A percentile compares a stretch with the other conserved stretches of the same genome.
phyloP scores from a whole-genome alignment of 2,329 filamentous ascomycete genomes.

The Neonectria ditissima region DNA sequence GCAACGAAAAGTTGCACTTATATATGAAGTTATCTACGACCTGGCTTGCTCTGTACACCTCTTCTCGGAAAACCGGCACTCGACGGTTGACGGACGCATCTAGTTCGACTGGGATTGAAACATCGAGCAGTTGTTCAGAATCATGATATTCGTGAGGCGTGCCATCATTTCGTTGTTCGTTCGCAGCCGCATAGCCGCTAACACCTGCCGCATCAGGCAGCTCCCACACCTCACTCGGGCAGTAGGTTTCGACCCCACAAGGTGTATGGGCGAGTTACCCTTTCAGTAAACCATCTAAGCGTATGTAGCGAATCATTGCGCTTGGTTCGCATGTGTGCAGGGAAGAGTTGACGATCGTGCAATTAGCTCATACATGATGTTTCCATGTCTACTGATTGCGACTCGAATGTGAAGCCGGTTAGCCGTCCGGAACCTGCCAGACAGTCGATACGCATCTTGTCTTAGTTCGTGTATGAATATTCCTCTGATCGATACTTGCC shows the following conservation, averaged over 20 bases:
- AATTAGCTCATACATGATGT: conserved; percentile 3
- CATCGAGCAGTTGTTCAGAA: background rate
- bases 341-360: background rate
- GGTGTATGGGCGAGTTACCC: background rate
- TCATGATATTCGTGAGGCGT: background rate
- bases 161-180: background rate
- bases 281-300: background rate
- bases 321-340: background rate
- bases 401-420: background rate
- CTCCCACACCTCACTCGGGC: background rate
- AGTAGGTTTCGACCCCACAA: background rate
- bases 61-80: background rate
- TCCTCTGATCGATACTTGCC: background rate
- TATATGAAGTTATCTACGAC: background rate
- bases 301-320: background rate
- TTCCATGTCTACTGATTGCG: background rate
- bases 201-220: conserved; percentile 3
- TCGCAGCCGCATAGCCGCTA: conserved; percentile 3
- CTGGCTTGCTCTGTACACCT: background rate
- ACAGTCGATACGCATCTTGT: background rate
- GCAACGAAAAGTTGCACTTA: background rate
- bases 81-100: background rate
- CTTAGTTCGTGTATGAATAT: background rate
- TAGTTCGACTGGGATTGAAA: background rate
- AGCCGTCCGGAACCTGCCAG: background rate